Evolutionary conservation across 441 rosid genomes (phyloP), one percentile per base, ranked within the genome.

Genomic region (Populus hybrid): DNA sequence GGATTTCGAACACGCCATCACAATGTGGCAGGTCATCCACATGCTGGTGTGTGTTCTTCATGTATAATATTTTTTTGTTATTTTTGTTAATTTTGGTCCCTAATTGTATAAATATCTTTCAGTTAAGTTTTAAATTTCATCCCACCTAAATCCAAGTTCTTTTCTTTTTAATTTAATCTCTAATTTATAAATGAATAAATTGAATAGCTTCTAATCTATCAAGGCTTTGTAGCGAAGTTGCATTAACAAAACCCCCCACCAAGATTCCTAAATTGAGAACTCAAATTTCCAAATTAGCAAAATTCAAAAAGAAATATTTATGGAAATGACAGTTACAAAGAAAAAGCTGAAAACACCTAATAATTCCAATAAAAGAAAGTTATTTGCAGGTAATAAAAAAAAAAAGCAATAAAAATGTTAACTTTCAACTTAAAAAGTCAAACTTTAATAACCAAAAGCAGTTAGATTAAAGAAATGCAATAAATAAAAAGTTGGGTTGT

Each of bases 191-290:
- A 26, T 26, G 28, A 26, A 26, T 26, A 26, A 26, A 26, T 26
- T 23, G 74, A 76, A 77, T 68, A 84, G 61, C 89, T 78, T 80
- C 82, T 74, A 83, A 82, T 69, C 59, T 50, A 50, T 83, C 74
- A 68, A 77, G 73, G 83, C 83, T 78, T 77, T 42, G 64, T 72
- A 84, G 84, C 78, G 81, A 81, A 80, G 78, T 38, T 9, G 61
- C 78, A 71, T 50, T 2, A 42, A 18, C 29, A 23, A 50, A 79
- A 69, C 59, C 53, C 42, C 53, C 28, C 28, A 40, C 9, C 16
- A 33, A 67, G 75, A 42, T 29, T 21, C 35, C 23, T 23, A 23
- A 23, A 23, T 23, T 23, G 23, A 23, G 23, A 23, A 23, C 23
- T 23, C 53, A 78, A 73, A 68, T 5, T 11, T 23, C 33, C 64